These are phyloP conservation scores for Rhexocercosporidium sp. DNA, from an alignment of 2,329 filamentous ascomycete genomes.

Conservation along the genomic window DNA sequence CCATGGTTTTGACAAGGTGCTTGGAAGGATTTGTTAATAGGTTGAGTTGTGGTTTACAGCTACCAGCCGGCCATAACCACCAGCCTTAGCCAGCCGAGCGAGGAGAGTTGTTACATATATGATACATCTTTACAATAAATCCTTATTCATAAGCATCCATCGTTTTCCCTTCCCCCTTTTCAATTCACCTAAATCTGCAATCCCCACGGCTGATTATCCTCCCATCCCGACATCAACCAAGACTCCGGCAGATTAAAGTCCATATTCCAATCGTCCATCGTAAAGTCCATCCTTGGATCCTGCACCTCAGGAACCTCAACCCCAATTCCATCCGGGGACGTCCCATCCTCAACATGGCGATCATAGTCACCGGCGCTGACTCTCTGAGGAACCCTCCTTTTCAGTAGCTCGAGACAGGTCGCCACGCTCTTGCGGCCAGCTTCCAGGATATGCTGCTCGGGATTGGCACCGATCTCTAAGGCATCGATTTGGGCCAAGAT, in stretches of 20 bases:
- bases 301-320: not conserved
- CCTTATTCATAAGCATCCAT: too few species aligned
- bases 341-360: slow-evolving; percentile 18
- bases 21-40: too few species aligned
- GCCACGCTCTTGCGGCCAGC: slow-evolving; percentile 29
- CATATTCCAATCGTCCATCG: slow-evolving; percentile 26
- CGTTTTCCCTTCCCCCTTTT: too few species aligned
- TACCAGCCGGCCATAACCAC: too few species aligned
- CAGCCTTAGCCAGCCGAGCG: too few species aligned
- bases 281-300: slow-evolving; percentile 8
- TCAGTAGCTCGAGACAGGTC: slow-evolving; percentile 30
- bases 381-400: slow-evolving; percentile 1
- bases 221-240: slow-evolving; percentile 22
- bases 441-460: slow-evolving; percentile 24
- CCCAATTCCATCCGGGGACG: not conserved
- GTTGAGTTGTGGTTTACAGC: too few species aligned
- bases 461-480: slow-evolving; percentile 22
- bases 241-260: slow-evolving; percentile 28
- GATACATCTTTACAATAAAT: too few species aligned
- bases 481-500: slow-evolving; percentile 48
- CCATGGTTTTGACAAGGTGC: too few species aligned
- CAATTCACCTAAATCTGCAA: slow-evolving; percentile 5
- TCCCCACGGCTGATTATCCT: slow-evolving; percentile 24
- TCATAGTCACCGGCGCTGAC: slow-evolving; percentile 10
- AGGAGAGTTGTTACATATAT: too few species aligned